Conservation (phyloP, 331 rosid species). For the Prunus yedoensis region DNA sequence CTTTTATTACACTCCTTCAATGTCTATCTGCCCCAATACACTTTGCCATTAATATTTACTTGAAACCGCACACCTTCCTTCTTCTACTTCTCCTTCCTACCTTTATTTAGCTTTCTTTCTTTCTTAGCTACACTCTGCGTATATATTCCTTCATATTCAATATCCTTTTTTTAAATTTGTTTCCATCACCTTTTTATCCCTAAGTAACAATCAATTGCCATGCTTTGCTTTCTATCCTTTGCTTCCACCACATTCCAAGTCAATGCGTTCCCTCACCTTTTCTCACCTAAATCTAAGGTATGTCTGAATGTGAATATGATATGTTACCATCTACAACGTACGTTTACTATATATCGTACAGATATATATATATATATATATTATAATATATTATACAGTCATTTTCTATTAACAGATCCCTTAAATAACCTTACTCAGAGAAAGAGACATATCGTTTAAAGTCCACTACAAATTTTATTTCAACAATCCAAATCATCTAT, state of each 20-base stretch:
- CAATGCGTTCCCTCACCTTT: constrained; percentile 19
- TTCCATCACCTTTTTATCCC: not conserved
- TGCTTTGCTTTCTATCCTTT: constrained; percentile 11
- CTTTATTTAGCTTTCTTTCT: constrained; percentile 23
- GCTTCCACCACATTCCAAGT: constrained; percentile 27
- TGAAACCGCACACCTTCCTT: constrained; percentile 26
- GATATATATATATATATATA: not conserved
- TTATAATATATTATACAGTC: too few relatives aligned
- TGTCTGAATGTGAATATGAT: constrained; percentile 17
- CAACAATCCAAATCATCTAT: too few relatives aligned
- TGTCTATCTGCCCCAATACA: constrained; percentile 69
- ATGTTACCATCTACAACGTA: constrained; percentile 7
- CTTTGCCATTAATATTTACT: constrained; percentile 45
- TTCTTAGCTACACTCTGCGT: not conserved
- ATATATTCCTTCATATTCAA: not conserved
- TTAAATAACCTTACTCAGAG: not conserved
- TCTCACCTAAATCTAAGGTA: constrained; percentile 14
- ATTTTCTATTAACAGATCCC: too few relatives aligned
- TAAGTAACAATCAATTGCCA: constrained; percentile 18
- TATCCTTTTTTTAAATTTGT: not conserved
- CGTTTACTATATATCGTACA: too few relatives aligned
- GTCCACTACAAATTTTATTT: too few relatives aligned
- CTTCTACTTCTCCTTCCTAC: constrained; percentile 18
- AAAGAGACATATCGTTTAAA: too few relatives aligned
- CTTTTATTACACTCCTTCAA: constrained; percentile 69